phyloP scores from a whole-genome alignment of 1,284 basidiomycete genomes.

The Fomes fomentarius region DNA sequence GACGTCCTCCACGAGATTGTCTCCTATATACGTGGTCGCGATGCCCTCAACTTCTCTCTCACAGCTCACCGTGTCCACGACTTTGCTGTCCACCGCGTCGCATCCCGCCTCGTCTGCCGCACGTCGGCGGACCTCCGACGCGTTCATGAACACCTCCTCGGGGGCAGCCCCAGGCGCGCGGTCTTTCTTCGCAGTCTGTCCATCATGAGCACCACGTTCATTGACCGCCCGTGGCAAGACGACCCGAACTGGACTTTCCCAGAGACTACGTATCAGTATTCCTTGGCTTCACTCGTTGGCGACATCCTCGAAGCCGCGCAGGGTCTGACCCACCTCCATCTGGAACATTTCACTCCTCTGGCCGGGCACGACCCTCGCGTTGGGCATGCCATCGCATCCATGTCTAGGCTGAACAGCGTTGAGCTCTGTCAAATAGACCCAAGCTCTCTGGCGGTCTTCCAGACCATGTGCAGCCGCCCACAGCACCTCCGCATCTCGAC shows the following conservation, averaged over 20 bases:
- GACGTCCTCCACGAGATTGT: conserved; percentile 17
- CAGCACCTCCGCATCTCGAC: conserved; percentile 7
- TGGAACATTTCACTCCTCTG: conserved; percentile 10
- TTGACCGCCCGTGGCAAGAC: conserved; percentile 19
- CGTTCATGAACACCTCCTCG: conserved; percentile 8
- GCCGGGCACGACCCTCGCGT: conserved; percentile 13
- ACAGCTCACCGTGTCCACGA: conserved; percentile 13
- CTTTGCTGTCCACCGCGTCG: conserved; percentile 15
- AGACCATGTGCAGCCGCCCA: conserved; percentile 4
- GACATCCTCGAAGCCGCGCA: conserved; percentile 15
- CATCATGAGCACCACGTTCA: conserved; percentile 11
- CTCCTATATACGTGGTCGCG: conserved; percentile 14
- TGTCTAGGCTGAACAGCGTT: conserved; percentile 6
- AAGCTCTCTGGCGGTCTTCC: conserved; percentile 5
- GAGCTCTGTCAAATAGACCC: conserved; percentile 11
- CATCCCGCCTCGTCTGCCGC: conserved; percentile 12
- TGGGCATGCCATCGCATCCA: conserved; percentile 6
- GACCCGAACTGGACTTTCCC: conserved; percentile 19
- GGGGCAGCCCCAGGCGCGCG: conserved; percentile 3
- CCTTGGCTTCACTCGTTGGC: conserved; percentile 10
- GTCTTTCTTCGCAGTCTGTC: conserved; percentile 16
- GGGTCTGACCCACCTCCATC: conserved; percentile 7
- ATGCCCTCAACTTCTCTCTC: conserved; percentile 21
- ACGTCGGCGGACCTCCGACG: conserved; percentile 3
- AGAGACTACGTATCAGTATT: conserved; percentile 17